Evolutionary conservation across 352 stramenopile species (phyloP).

Genomic region (Thalassiosira delicatula): DNA sequence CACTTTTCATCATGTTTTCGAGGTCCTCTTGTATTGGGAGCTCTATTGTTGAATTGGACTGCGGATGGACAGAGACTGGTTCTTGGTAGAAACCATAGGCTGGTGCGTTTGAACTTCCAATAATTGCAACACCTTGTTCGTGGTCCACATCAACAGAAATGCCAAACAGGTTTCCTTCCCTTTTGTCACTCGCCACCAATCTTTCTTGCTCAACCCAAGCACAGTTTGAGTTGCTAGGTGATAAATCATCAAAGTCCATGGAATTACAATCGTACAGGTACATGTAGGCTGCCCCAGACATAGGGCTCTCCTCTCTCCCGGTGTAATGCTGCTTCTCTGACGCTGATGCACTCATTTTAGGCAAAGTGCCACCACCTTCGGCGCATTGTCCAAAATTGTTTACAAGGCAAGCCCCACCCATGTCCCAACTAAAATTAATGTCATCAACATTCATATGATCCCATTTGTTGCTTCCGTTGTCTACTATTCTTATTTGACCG

Average conservation of each 20-base stretch:
- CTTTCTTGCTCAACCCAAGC: constrained; percentile 89
- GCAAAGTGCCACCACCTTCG: constrained; percentile 49
- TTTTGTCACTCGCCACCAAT: constrained; percentile 90
- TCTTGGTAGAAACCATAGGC: constrained; percentile 88
- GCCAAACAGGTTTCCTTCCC: constrained; percentile 87
- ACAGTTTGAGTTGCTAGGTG: constrained; percentile 75
- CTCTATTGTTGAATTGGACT: constrained; percentile 51
- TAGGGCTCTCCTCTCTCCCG: constrained; percentile 65
- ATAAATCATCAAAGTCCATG: constrained; percentile 37
- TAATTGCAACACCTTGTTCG: constrained; percentile 84
- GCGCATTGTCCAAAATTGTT: constrained; percentile 57
- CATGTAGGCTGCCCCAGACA: constrained; percentile 76
- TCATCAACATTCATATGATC: constrained; percentile 97
- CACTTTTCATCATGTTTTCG: constrained; percentile 54
- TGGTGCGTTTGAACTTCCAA: constrained; percentile 86
- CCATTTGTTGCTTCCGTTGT: constrained; percentile 88
- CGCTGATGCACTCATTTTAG: constrained; percentile 27
- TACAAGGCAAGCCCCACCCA: constrained; percentile 32
- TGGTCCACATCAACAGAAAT: constrained; percentile 88
- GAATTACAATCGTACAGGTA: constrained; percentile 66
- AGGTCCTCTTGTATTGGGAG: constrained; percentile 52
- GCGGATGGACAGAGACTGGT: constrained; percentile 60
- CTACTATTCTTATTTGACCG: constrained; percentile 92
- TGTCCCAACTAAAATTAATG: constrained; percentile 92
- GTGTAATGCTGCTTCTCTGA: constrained; percentile 58